Percentiles rank a stretch among this genome's conserved stretches.
Evolutionary conservation across 1,139 yeast genomes (phyloP).

Genomic region (Protomyces gravidus): DNA sequence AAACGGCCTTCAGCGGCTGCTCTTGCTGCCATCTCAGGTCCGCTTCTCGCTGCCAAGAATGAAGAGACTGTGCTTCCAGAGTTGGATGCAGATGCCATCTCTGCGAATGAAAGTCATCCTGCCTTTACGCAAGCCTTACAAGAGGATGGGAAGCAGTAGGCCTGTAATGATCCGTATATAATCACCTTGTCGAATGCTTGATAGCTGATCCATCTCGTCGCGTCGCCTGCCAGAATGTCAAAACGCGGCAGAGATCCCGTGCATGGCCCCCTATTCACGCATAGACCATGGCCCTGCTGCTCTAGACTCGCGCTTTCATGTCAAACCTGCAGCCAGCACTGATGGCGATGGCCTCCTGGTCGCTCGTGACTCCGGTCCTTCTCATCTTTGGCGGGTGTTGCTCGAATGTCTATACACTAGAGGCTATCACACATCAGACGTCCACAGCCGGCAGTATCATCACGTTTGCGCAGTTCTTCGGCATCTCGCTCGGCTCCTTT

Average conservation of each 20-base stretch:
- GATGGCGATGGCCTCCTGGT: constrained; percentile 36
- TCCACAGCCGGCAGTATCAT: constrained; percentile 42
- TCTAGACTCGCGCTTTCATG: not conserved
- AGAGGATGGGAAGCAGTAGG: not conserved
- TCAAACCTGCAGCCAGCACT: constrained; percentile 33
- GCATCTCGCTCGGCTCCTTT: constrained; percentile 51
- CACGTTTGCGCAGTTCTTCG: constrained; percentile 59
- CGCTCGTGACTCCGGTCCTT: constrained; percentile 8
- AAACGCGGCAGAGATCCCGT: no score
- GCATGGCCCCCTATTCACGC: no score
- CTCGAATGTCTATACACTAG: constrained; percentile 61
- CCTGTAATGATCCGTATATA: not conserved
- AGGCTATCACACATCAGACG: constrained; percentile 45
- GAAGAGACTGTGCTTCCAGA: constrained; percentile 6
- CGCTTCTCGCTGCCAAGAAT: constrained; percentile 11
- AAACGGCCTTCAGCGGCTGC: not conserved
- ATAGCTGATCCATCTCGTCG: no score
- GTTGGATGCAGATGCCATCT: not conserved
- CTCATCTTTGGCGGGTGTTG: constrained; percentile 71
- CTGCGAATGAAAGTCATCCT: constrained; percentile 5
- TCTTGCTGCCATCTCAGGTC: constrained; percentile 16
- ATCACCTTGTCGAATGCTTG: not conserved
- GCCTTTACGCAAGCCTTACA: not conserved
- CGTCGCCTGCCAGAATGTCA: no score
- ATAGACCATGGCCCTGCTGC: not conserved